These are phyloP conservation scores for Fusarium camptoceras DNA, from an alignment of 2,329 filamentous ascomycete genomes.

Conservation along the genomic window DNA sequence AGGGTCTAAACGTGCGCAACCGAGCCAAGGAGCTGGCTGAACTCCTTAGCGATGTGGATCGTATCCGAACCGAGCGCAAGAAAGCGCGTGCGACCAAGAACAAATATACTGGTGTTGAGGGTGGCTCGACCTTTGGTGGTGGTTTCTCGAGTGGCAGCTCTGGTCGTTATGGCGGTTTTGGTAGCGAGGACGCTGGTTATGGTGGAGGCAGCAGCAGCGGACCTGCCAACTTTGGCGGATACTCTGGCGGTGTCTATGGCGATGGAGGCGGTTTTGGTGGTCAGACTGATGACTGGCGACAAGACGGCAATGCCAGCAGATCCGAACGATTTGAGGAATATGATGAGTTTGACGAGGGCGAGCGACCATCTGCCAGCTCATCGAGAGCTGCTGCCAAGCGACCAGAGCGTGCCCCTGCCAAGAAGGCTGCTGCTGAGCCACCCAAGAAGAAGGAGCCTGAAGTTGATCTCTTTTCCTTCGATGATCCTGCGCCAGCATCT, in stretches of 20 bases:
- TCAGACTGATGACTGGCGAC: constrained; percentile 76
- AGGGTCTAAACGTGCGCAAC: constrained; percentile 97
- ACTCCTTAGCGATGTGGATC: constrained; percentile 90
- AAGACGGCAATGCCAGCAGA: constrained; percentile 62
- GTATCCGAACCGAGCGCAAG: constrained; percentile 84
- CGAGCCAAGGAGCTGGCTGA: constrained; percentile 95
- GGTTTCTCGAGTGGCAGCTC: constrained; percentile 63
- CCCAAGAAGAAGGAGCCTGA: constrained; percentile 89
- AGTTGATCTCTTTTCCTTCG: constrained; percentile 91
- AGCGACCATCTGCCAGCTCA: constrained; percentile 59
- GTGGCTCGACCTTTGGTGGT: constrained; percentile 73
- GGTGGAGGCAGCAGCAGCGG: constrained; percentile 54
- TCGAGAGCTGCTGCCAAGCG: constrained; percentile 56
- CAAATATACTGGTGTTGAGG: constrained; percentile 96
- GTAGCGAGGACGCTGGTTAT: constrained; percentile 83
- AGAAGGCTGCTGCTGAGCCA: constrained; percentile 67
- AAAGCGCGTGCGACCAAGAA: constrained; percentile 91
- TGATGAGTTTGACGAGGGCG: constrained; percentile 90
- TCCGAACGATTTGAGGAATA: constrained; percentile 94
- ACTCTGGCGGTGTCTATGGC: constrained; percentile 84
- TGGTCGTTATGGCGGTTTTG: constrained; percentile 88
- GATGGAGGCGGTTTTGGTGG: constrained; percentile 95
- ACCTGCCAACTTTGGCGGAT: constrained; percentile 65
- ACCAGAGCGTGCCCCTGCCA: constrained; percentile 49
- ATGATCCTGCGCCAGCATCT: constrained; percentile 73